phyloP scores from a whole-genome alignment of 257 asterid genomes.

The Euphrasia confusa region DNA sequence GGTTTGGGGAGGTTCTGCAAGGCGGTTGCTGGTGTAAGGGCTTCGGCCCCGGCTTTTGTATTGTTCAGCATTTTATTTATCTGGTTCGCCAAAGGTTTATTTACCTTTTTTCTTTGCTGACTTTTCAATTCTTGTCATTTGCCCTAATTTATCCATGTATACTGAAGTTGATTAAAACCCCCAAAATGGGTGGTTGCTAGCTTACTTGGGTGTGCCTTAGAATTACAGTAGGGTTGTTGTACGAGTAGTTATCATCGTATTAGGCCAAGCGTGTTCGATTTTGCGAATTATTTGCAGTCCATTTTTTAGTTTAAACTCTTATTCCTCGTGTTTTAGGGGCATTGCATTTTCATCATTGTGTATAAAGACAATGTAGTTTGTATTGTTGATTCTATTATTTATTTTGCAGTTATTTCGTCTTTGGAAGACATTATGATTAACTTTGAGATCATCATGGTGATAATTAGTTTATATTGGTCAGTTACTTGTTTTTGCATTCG shows the following conservation, averaged over 20 bases:
- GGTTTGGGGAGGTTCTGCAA: constrained; percentile 20
- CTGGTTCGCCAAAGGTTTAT: constrained; percentile 37
- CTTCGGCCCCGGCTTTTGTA: constrained; percentile 53
- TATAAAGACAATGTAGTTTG: not conserved
- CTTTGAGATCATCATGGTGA: constrained; percentile 32
- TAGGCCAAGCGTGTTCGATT: no score
- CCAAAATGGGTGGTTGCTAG: not conserved
- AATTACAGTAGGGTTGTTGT: no score
- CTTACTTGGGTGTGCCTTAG: no score
- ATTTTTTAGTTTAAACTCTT: no score
- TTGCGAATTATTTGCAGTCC: no score
- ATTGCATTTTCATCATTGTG: no score
- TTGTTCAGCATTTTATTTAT: constrained; percentile 37
- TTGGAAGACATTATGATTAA: constrained; percentile 34
- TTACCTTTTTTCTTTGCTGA: not conserved
- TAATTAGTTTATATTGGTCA: constrained; percentile 39
- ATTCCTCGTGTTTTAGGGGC: no score
- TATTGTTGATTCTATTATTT: constrained; percentile 4
- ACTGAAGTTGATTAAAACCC: no score
- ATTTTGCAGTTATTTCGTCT: constrained; percentile 36
- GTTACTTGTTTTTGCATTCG: constrained; percentile 23
- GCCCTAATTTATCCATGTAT: not conserved
- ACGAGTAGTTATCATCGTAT: no score
- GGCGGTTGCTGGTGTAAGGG: constrained; percentile 31
- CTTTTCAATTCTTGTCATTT: not conserved